These are phyloP conservation scores for Candida silvatica DNA, from an alignment of 805 yeast genomes.

Conservation along the genomic window DNA sequence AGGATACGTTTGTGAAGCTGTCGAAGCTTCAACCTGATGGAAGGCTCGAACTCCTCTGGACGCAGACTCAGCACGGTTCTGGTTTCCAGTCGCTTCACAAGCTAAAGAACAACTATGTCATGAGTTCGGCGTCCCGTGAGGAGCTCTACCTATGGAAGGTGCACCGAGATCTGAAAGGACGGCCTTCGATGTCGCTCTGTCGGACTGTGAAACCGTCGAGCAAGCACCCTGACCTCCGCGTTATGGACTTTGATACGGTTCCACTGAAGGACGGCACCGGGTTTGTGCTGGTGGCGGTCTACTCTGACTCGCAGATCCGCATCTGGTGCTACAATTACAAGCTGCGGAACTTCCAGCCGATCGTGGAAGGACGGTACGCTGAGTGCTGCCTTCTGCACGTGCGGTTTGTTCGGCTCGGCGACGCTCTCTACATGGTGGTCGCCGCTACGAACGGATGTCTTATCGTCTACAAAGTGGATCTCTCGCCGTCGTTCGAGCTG, in stretches of 20 bases:
- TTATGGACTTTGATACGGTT: conserved; percentile 72
- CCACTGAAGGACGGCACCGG: conserved; percentile 29
- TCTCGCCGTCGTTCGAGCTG: conserved; percentile 3
- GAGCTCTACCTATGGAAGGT: conserved; percentile 80
- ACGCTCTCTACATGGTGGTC: conserved; percentile 31
- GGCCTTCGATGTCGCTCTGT: conserved; percentile 35
- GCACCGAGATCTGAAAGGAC: too few relatives aligned
- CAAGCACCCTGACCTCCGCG: conserved; percentile 72
- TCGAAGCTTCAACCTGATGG: conserved; percentile 36
- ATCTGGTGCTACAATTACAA: conserved; percentile 45
- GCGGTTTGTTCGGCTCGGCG: conserved; percentile 29
- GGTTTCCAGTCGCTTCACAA: conserved; percentile 75
- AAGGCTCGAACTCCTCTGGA: conserved; percentile 39
- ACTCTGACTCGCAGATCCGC: conserved; percentile 76
- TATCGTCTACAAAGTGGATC: conserved; percentile 48
- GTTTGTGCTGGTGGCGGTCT: conserved; percentile 57
- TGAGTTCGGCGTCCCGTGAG: conserved; percentile 74
- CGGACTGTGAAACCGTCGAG: conserved; percentile 46
- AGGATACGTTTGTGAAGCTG: conserved; percentile 75
- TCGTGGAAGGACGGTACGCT: conserved; percentile 46
- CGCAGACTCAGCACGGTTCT: conserved; percentile 75
- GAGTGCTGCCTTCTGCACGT: conserved; percentile 73
- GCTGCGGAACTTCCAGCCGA: conserved; percentile 30
- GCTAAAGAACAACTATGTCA: conserved; percentile 38
- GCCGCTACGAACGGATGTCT: conserved; percentile 84